These are phyloP conservation scores for Paraphoma sp. DNA, from an alignment of 2,329 filamentous ascomycete genomes.

Conservation along the genomic window DNA sequence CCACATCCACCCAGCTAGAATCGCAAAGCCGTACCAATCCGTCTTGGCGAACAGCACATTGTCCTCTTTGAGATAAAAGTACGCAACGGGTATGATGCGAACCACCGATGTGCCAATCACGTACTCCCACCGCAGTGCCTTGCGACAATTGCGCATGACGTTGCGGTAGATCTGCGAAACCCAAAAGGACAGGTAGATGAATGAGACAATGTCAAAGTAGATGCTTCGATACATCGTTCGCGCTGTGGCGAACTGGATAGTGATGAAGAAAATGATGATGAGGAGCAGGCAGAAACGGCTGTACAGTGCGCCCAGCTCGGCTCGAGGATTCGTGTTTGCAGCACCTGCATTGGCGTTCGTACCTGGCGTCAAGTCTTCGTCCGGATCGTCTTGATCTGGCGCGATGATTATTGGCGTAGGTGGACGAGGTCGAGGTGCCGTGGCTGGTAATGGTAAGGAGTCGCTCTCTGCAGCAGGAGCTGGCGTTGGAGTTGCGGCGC, in stretches of 20 bases:
- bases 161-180: constrained; percentile 91
- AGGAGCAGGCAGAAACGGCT: constrained; percentile 68
- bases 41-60: constrained; percentile 82
- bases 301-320: constrained; percentile 65
- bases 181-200: constrained; percentile 90
- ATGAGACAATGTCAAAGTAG: constrained; percentile 68
- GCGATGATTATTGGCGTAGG: constrained; percentile 65
- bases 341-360: constrained; percentile 23
- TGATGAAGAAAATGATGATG: constrained; percentile 64
- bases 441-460: constrained; percentile 21
- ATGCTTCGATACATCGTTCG: constrained; percentile 59
- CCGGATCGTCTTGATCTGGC: constrained; percentile 63
- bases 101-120: constrained; percentile 82
- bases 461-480: constrained; percentile 13
- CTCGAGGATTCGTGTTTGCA: constrained; percentile 38
- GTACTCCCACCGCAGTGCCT: constrained; percentile 90
- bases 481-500: constrained; percentile 27
- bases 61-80: constrained; percentile 79
- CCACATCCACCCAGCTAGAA: constrained; percentile 82
- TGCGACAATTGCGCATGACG: constrained; percentile 85
- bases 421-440: constrained; percentile 47
- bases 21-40: constrained; percentile 69
- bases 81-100: constrained; percentile 79
- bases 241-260: constrained; percentile 65
- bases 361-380: constrained; percentile 34